phyloP scores from a whole-genome alignment of 2,329 filamentous ascomycete species.

The Stagonosporopsis cucurbitacearum region DNA sequence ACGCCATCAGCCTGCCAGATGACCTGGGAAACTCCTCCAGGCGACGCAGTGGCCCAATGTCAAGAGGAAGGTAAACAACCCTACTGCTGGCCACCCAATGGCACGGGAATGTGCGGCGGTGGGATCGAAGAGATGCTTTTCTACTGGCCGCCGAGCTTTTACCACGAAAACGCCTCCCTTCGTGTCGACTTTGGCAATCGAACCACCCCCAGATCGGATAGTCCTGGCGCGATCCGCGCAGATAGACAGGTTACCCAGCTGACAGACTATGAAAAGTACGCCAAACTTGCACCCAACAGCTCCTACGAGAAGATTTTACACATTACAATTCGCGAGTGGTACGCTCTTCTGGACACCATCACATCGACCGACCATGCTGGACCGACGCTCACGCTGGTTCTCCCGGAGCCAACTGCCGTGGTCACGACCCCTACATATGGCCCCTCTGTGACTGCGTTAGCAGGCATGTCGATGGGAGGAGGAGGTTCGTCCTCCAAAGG shows the following conservation, averaged over 20 bases:
- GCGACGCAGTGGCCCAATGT: slow-evolving; percentile 15
- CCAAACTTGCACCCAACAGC: background rate
- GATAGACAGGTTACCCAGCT: background rate
- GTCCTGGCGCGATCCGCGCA: background rate
- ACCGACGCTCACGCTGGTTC: slow-evolving; percentile 18
- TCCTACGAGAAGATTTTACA: background rate
- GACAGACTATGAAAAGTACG: background rate
- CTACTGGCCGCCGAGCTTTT: slow-evolving; percentile 24
- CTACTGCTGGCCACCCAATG: slow-evolving; percentile 30
- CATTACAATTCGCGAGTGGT: slow-evolving; percentile 12
- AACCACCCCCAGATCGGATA: background rate
- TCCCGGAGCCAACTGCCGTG: background rate
- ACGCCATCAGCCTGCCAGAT: background rate
- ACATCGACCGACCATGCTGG: slow-evolving; percentile 13
- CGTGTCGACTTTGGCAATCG: slow-evolving; percentile 9
- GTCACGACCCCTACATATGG: no score
- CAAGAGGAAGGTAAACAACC: slow-evolving; percentile 21
- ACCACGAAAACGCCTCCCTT: slow-evolving; percentile 16
- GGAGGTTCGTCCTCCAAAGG: no score
- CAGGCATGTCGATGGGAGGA: no score
- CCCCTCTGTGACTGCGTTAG: no score
- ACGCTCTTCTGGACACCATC: background rate
- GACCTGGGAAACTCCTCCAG: background rate
- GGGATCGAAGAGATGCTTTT: background rate
- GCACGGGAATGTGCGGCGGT: slow-evolving; percentile 23